Conservation (phyloP, 257 asterid genomes). For the Petunia secreta region DNA sequence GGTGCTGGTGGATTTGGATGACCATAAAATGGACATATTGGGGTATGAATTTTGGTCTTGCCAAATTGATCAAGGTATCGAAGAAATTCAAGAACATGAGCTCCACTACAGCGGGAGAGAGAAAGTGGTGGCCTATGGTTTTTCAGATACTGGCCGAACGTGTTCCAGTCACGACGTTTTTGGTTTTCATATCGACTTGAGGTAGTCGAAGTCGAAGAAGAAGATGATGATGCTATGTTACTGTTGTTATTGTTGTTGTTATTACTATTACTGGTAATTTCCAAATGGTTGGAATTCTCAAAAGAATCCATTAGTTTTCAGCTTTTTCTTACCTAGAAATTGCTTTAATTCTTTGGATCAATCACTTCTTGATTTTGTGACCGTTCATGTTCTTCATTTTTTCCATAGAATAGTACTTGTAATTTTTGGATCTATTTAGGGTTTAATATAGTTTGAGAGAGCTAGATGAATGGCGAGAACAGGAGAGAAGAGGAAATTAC, state of each 20-base stretch:
- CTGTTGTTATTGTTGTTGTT: slow-evolving; percentile 9
- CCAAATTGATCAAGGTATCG: slow-evolving; percentile 95
- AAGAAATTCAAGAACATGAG: slow-evolving; percentile 91
- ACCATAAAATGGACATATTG: slow-evolving; percentile 86
- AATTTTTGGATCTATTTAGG: background rate
- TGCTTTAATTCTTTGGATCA: background rate
- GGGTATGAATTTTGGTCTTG: slow-evolving; percentile 80
- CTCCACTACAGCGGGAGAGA: slow-evolving; percentile 90
- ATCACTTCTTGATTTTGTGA: background rate
- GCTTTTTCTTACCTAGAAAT: background rate
- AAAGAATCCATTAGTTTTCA: slow-evolving; percentile 25
- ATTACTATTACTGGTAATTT: background rate
- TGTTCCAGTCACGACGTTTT: slow-evolving; percentile 95
- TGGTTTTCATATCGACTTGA: slow-evolving; percentile 92
- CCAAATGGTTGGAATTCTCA: slow-evolving; percentile 17
- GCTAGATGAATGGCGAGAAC: background rate
- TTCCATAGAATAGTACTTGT: background rate
- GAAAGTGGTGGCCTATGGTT: slow-evolving; percentile 95
- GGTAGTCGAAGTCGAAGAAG: slow-evolving; percentile 40
- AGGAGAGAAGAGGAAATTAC: background rate
- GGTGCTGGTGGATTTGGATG: slow-evolving; percentile 95
- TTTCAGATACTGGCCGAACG: slow-evolving; percentile 77
- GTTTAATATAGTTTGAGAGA: background rate
- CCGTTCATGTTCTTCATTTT: background rate
- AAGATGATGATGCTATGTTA: slow-evolving; percentile 29